Evolutionary conservation across 2,329 filamentous ascomycete species (phyloP).

Genomic region (Colletotrichum cuscutae): DNA sequence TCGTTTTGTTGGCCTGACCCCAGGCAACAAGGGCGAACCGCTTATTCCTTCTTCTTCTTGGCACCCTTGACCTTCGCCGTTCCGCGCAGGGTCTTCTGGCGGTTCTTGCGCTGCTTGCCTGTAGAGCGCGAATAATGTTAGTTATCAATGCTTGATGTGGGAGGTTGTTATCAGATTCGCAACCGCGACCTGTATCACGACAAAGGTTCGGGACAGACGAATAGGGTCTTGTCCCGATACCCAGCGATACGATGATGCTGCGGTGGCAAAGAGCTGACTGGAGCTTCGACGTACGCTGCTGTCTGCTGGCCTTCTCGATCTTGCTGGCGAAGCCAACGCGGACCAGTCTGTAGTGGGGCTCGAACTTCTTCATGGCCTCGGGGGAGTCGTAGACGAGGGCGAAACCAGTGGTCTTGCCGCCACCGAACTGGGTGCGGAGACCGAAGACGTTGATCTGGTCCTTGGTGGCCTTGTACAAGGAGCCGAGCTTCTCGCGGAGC

Average conservation of each 20-base stretch:
- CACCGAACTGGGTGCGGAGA: conserved; percentile 98
- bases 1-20: conserved; percentile 28
- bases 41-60: conserved; percentile 93
- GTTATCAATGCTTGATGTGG: background rate
- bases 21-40: conserved; percentile 47
- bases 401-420: conserved; percentile 99
- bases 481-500: conserved; percentile 92
- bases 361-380: conserved; percentile 99
- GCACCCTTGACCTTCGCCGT: conserved; percentile 98
- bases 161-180: background rate
- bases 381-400: conserved; percentile 98
- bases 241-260: background rate
- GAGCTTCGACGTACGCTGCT: conserved; percentile 86
- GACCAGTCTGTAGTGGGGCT: conserved; percentile 97
- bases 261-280: background rate
- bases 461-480: conserved; percentile 98
- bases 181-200: conserved; percentile 37
- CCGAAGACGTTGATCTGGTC: conserved; percentile 98
- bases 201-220: conserved; percentile 24
- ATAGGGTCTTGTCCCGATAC: background rate
- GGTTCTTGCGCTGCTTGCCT: conserved; percentile 99
- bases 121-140: conserved; percentile 47
- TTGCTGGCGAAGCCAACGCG: conserved; percentile 92
- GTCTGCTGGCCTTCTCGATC: conserved; percentile 97
- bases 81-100: conserved; percentile 97